Evolutionary conservation across 1,139 yeast species (phyloP), one percentile per base, ranked within the genome.

Genomic region (Scheffersomyces titani): DNA sequence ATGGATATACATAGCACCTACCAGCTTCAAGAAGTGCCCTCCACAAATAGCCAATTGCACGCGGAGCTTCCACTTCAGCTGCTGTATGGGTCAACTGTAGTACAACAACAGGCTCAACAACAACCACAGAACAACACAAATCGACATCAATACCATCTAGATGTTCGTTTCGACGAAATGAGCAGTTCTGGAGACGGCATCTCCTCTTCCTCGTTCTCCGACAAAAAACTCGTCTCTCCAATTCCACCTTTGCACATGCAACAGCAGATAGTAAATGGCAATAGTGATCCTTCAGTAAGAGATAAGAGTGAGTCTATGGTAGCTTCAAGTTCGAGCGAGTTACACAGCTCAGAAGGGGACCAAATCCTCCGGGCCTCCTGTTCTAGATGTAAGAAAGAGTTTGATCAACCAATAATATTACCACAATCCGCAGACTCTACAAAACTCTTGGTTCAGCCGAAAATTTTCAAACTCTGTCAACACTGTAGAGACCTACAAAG

Each of bases 401-500:
- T 86, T 67, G 77, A 77, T 22, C 85, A 82, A 60, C 78, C 79
- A 1, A 69, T 77, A 44, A 70, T 75, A 49, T 70, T 77, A 51
- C 81, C 82, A 11, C 77, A 76, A 54, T 66, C 70, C 45, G 61
- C 57, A 46, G 63, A 52, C 51, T 52, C 60, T 44, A 56, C 62
- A 49, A 75, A 74, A 59, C 72, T 72, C 19, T 63, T 75, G 44
- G 73, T 73, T 6, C 80, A 78, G 55, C 84, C 85, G 6, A 84
- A 83, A 63, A 70, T 75, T 9, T 86, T 72, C 71, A 85, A 84
- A 67, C 71, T 86, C 55, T 87, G 91, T 65, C 82, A 81, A 50
- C 90, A 85, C 65, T 87, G 91, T 64, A 77, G 90, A 49, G 86
- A 82, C 55, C 70, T 85, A 54, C 91, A 87, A 67, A 71, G 90